phyloP scores from a whole-genome alignment of 2,329 filamentous ascomycete genomes.

The Chaetomium strumarium region DNA sequence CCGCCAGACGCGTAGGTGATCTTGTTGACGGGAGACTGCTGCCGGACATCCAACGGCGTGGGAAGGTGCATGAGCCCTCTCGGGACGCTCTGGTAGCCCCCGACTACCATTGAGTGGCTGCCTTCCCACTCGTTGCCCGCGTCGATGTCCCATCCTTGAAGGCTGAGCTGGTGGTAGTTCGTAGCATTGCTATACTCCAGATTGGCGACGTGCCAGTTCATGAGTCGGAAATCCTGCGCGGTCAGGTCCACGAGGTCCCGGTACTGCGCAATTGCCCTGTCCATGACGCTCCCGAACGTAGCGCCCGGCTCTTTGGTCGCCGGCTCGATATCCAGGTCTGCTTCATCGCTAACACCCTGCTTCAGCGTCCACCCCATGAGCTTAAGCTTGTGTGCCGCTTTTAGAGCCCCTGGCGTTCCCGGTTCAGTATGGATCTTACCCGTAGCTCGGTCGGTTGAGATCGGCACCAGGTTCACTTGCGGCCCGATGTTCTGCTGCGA shows the following conservation, averaged over 20 bases:
- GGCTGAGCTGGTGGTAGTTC: conserved; percentile 78
- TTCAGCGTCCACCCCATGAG: conserved; percentile 78
- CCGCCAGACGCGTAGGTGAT: conserved; percentile 57
- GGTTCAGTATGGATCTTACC: conserved; percentile 67
- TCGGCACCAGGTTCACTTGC: conserved; percentile 53
- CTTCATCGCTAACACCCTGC: conserved; percentile 53
- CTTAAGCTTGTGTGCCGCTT: conserved; percentile 70
- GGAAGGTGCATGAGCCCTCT: conserved; percentile 77
- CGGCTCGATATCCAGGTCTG: conserved; percentile 65
- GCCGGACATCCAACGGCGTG: conserved; percentile 67
- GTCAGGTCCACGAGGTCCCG: conserved; percentile 74
- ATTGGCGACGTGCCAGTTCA: conserved; percentile 99
- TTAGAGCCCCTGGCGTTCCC: conserved; percentile 61
- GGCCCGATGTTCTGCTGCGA: conserved; percentile 49
- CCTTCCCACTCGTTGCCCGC: conserved; percentile 97
- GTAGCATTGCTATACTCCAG: conserved; percentile 95
- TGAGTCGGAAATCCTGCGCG: conserved; percentile 77
- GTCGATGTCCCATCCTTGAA: conserved; percentile 93
- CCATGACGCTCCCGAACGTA: conserved; percentile 84
- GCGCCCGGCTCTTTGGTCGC: conserved; percentile 60
- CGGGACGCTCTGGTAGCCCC: conserved; percentile 91
- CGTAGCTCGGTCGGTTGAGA: conserved; percentile 63
- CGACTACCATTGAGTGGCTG: conserved; percentile 85
- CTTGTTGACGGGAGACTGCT: conserved; percentile 64
- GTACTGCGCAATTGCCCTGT: conserved; percentile 86